These are phyloP conservation scores for Colletotrichum sp. DNA, from an alignment of 2,329 filamentous ascomycete species.

Conservation along the genomic window DNA sequence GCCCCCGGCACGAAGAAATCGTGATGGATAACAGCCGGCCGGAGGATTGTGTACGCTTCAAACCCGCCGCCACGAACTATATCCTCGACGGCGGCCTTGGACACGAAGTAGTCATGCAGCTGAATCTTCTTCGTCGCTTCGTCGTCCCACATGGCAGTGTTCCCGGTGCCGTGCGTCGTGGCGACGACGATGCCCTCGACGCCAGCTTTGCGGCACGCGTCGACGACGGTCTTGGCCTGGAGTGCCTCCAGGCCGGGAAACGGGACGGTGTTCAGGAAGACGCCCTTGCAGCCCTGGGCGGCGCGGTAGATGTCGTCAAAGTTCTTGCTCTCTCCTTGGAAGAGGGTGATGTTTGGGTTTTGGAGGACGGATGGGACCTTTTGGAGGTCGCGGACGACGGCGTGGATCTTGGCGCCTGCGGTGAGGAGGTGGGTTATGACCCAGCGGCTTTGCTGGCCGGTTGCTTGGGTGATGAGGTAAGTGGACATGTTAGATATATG, in stretches of 20 bases:
- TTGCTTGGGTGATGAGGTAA: conserved; percentile 39
- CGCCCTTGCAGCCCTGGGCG: conserved; percentile 36
- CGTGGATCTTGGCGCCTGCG: conserved; percentile 38
- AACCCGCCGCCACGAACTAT: conserved; percentile 32
- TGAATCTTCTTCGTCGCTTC: neutral
- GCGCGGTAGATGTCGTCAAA: conserved; percentile 33
- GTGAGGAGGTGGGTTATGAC: conserved; percentile 35
- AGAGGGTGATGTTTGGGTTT: conserved; percentile 32
- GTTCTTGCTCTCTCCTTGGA: conserved; percentile 39
- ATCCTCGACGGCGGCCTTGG: conserved; percentile 41
- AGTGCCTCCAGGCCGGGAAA: conserved; percentile 30
- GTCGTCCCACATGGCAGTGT: conserved; percentile 29
- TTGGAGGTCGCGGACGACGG: conserved; percentile 37
- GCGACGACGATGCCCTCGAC: conserved; percentile 30
- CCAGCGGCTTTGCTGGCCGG: conserved; percentile 35
- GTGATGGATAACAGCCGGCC: conserved; percentile 31
- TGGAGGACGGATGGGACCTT: conserved; percentile 31
- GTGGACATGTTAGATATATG: conserved; percentile 30
- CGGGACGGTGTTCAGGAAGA: conserved; percentile 31
- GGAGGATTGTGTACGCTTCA: conserved; percentile 36
- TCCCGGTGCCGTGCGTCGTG: conserved; percentile 26
- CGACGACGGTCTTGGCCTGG: conserved; percentile 35
- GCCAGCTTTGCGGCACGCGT: conserved; percentile 35
- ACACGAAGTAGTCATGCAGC: conserved; percentile 37
- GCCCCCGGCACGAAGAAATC: conserved; percentile 30